Conservation (phyloP, 345 rosid genomes). For the Aegle marmelos region DNA sequence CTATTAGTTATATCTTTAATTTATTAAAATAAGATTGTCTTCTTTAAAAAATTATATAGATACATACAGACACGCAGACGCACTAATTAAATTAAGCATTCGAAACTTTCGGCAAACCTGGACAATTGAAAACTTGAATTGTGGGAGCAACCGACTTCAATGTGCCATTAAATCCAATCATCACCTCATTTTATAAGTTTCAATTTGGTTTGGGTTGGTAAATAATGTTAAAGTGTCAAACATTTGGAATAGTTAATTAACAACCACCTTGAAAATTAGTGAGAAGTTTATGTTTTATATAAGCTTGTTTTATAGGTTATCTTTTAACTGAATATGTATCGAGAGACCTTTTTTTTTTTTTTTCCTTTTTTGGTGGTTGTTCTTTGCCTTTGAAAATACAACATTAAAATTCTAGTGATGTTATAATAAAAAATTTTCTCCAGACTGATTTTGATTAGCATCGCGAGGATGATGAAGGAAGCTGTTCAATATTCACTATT, state of each 20-base stretch:
- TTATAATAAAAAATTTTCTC: too few species aligned
- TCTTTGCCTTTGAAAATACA: too few species aligned
- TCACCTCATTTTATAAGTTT: not conserved
- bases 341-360: too few species aligned
- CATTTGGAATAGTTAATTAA: not conserved
- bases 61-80: not conserved
- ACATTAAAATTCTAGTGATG: too few species aligned
- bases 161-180: not conserved
- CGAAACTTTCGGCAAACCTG: slow-evolving; percentile 3
- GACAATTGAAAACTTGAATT: not conserved
- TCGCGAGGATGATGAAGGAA: not conserved
- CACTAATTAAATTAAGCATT: not conserved
- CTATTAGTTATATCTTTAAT: rapidly evolving
- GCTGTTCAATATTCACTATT: too few species aligned
- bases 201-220: not conserved
- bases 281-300: not conserved
- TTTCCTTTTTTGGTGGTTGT: too few species aligned
- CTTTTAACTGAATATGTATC: not conserved
- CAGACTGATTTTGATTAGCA: not conserved
- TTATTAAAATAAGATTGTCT: too few species aligned
- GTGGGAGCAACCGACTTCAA: not conserved
- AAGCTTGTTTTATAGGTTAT: too few species aligned
- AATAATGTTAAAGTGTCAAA: not conserved
- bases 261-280: not conserved
- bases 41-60: too few species aligned